Evolutionary conservation across 225 moss, liverwort and hornwort species (phyloP), one percentile per base, ranked within the genome.

Genomic region (Takakia lepidozioides): DNA sequence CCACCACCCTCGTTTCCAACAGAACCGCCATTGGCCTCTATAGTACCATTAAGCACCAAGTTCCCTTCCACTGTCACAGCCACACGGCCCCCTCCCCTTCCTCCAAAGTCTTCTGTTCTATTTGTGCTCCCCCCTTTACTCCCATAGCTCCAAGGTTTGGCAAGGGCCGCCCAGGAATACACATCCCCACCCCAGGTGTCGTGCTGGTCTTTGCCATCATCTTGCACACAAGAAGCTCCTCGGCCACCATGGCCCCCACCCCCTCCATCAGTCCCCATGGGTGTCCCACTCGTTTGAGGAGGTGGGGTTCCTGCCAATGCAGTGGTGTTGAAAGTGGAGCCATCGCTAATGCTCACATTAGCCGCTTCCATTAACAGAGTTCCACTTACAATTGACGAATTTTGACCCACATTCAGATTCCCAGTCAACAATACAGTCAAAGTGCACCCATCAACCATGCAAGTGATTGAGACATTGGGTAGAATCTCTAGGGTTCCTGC

Each of bases 181-280:
- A 72, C 79, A 29, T 95, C 93, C 9, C 93, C 93, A 52, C 93
- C 93, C 74, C 84, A 95, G 2, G 63, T 50, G 26, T 89, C 79
- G 34, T 76, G 49, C 54, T 84, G 84, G 27, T 82, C 73, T 54
- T 68, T 76, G 4, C 51, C 78, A 2, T 43, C 48, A 10, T 60
- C 66, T 43, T 36, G 47, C 15, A 74, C 57, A 37, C 93, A 95
- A 37, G 29, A 68, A 20, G 89, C 89, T 25, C 93, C 89, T 44
- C 93, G 69, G 16, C 89, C 89, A 23, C 93, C 93, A 56, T 89
- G 79, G 11, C 93, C 93, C 1, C 86, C 93, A 20, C 93, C 93
- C 23, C 82, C 84, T 25, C 93, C 93, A 10, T 90, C 86, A 29
- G 58, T 55, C 17, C 65, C 70, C 11, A 48, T 61, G 14, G 93